Evolutionary conservation across 495 filamentous ascomycete genomes (phyloP), one percentile per base, ranked within the genome.

Genomic region (Talaromyces stipitatus): DNA sequence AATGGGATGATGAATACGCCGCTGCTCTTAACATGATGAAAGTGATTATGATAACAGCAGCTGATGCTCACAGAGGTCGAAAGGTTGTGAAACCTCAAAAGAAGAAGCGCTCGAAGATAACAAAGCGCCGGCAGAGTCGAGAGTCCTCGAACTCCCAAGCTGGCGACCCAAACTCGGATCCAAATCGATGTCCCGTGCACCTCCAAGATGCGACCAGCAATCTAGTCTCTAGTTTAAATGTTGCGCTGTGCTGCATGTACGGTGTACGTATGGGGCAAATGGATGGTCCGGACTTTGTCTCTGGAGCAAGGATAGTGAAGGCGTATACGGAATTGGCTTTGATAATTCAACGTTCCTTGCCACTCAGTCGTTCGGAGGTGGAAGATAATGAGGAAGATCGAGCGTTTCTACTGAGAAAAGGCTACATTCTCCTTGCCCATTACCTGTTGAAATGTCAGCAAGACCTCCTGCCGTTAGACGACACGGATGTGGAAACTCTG

Each of bases 141-240:
- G 18, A 30, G 45, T 8, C 24, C 4, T 29, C 32, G 10, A 30
- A 7, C 4, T 28, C 33, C 11, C 54, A 55, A 16, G 8, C 23
- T n/a, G 18, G 28, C 28, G 18, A 22, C 7, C 12, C 28, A 27
- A 26, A 16, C 12, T 24, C 33, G 33, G 26, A 29, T n/a, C 26
- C 12, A 28, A 33, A 51, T 8, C 58, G 58, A 23, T 78, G 73
- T 45, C 75, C 75, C 24, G 55, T 76, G n/a, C 68, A 62, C 2
- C 69, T 78, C 24, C 64, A 72, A 57, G 72, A 76, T 58, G 75
- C 75, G 4, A 56, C 76, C 3, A 75, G 62, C 65, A 78, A 78
- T 50, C 69, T 76, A 16, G 58, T 66, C 26, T 64, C 66, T n/a
- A 78, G 75, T 58, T 65, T 78, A 11, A 57, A 74, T 26, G 67